Conservation (phyloP, 495 filamentous ascomycete genomes). For the Penicillium bialowiezense region DNA sequence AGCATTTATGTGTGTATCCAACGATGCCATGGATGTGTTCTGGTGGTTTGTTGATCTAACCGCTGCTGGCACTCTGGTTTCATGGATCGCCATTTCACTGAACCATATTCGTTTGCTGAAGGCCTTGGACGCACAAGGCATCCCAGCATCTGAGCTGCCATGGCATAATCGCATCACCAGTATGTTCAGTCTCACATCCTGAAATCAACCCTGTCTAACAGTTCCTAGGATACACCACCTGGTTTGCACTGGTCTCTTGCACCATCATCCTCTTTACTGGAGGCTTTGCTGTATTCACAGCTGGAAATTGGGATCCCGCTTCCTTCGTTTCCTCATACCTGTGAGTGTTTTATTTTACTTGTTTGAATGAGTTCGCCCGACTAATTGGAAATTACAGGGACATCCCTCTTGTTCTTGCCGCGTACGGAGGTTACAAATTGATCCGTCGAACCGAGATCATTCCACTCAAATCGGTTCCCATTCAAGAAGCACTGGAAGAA, state of each 20-base stretch:
- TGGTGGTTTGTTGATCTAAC: conserved; percentile 59
- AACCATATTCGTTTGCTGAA: conserved; percentile 57
- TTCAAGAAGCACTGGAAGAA: conserved; percentile 30
- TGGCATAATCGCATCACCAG: conserved; percentile 45
- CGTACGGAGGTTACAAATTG: conserved; percentile 41
- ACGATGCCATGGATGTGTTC: conserved; percentile 57
- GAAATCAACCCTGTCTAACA: neutral
- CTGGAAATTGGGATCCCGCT: conserved; percentile 33
- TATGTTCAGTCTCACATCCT: conserved; percentile 1
- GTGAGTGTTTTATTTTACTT: conserved; percentile 15
- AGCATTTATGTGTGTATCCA: conserved; percentile 58
- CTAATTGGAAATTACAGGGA: conserved; percentile 21
- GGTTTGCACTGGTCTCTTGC: conserved; percentile 49
- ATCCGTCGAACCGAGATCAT: conserved; percentile 36
- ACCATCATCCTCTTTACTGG: conserved; percentile 54
- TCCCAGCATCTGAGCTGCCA: conserved; percentile 44
- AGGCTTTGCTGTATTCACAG: conserved; percentile 58
- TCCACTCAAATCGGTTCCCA: conserved; percentile 28
- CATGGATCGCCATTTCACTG: conserved; percentile 53
- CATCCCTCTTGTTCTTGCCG: conserved; percentile 42
- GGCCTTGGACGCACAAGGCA: conserved; percentile 48
- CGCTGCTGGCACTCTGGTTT: conserved; percentile 52
- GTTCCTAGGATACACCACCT: conserved; percentile 48
- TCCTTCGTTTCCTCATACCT: conserved; percentile 37
- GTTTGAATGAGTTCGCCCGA: neutral